Evolutionary conservation across 2,329 filamentous ascomycete species (phyloP).

Genomic region (Aspergillus awamori): DNA sequence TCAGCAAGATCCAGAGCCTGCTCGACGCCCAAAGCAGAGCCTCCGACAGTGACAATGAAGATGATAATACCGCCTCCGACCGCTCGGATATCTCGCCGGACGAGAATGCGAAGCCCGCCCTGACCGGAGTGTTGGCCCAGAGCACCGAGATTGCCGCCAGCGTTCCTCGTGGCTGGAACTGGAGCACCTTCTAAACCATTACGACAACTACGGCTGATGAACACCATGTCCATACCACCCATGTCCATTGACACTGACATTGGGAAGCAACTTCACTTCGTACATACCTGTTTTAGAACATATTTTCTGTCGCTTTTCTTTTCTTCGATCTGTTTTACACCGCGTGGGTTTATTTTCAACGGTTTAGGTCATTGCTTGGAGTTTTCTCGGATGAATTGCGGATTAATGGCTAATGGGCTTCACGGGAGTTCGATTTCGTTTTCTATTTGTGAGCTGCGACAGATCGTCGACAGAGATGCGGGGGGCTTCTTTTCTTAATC

Average conservation of each 20-base stretch:
- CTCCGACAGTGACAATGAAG: constrained; percentile 25
- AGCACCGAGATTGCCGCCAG: constrained; percentile 55
- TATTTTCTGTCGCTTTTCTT: constrained; percentile 12
- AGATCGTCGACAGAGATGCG: constrained; percentile 21
- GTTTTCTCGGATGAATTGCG: constrained; percentile 15
- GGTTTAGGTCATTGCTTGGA: constrained; percentile 23
- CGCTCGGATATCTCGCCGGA: constrained; percentile 26
- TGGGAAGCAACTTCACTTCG: constrained; percentile 14
- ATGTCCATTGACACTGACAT: not conserved
- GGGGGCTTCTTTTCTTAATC: constrained; percentile 20
- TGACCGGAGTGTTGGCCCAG: constrained; percentile 29
- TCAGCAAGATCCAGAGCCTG: constrained; percentile 53
- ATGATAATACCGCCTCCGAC: constrained; percentile 19
- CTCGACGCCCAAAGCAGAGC: constrained; percentile 35
- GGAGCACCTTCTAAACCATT: constrained; percentile 60
- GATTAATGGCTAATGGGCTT: constrained; percentile 10
- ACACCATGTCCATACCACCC: constrained; percentile 11
- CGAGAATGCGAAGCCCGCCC: constrained; percentile 26
- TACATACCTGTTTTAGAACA: constrained; percentile 22
- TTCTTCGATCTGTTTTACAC: no score
- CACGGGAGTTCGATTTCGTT: constrained; percentile 13
- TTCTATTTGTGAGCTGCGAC: constrained; percentile 14
- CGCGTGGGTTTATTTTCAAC: not conserved
- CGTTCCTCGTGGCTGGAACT: constrained; percentile 62
- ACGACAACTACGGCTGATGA: constrained; percentile 9